phyloP scores from a whole-genome alignment of 1,284 basidiomycete species.

The Megacollybia platyphylla region DNA sequence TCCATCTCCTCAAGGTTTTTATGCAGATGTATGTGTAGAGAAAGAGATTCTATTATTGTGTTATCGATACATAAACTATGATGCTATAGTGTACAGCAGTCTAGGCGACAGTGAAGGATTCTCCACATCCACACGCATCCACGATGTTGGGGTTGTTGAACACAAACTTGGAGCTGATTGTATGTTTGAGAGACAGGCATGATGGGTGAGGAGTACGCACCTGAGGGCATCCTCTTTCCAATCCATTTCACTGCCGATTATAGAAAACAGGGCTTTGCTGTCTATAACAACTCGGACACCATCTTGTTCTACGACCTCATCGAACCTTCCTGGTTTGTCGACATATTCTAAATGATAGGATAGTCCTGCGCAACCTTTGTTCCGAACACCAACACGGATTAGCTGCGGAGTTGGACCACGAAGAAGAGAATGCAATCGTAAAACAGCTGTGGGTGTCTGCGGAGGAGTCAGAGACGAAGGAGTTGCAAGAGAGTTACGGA shows the following conservation, averaged over 20 bases:
- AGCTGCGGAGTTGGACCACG: constrained; percentile 79
- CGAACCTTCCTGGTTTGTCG: constrained; percentile 81
- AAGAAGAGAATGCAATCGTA: constrained; percentile 59
- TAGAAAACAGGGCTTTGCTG: constrained; percentile 93
- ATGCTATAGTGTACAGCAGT: background rate
- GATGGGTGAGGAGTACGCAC: constrained; percentile 23
- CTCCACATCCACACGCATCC: constrained; percentile 91
- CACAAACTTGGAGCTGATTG: constrained; percentile 72
- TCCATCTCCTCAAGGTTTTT: background rate
- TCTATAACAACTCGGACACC: constrained; percentile 92
- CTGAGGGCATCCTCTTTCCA: constrained; percentile 91
- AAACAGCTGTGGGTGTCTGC: constrained; percentile 77
- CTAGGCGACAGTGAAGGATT: constrained; percentile 61
- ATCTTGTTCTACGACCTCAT: constrained; percentile 96
- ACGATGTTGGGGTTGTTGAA: constrained; percentile 87
- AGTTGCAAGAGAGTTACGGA: constrained; percentile 25
- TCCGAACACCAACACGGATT: constrained; percentile 90
- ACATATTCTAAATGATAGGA: constrained; percentile 98
- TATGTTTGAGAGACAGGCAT: background rate
- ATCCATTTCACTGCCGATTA: constrained; percentile 98
- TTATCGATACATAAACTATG: constrained; percentile 6
- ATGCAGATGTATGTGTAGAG: background rate
- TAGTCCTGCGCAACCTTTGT: constrained; percentile 98
- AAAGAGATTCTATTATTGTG: background rate
- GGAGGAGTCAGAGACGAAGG: constrained; percentile 1